Conservation (phyloP, 176 grass and related monocot genomes). For the Lolium rigidum region DNA sequence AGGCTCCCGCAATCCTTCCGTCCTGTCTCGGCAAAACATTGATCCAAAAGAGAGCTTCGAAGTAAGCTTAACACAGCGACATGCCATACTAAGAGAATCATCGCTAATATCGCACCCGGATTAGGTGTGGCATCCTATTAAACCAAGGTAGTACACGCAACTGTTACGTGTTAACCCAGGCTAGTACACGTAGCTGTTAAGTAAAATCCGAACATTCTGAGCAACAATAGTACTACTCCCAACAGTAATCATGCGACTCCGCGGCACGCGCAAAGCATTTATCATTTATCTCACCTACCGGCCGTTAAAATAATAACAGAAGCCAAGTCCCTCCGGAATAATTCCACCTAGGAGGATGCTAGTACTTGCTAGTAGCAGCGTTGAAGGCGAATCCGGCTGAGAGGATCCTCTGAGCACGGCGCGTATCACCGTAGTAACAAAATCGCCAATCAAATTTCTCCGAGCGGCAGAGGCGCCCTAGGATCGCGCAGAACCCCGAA, state of each 20-base stretch:
- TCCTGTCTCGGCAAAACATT: conserved; percentile 24
- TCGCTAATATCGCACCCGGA: neutral
- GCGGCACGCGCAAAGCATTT: neutral
- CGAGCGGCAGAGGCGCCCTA: neutral
- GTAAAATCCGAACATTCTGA: conserved; percentile 23
- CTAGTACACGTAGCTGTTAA: neutral
- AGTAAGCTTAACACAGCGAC: conserved; percentile 33
- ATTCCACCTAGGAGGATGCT: neutral
- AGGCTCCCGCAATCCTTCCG: neutral
- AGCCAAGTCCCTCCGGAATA: neutral
- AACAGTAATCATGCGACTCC: neutral
- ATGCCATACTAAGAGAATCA: neutral
- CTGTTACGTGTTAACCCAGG: no score
- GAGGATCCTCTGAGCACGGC: neutral
- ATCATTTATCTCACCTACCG: conserved; percentile 30
- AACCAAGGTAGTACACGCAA: neutral
- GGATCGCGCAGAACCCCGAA: conserved; percentile 27
- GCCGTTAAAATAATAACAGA: neutral
- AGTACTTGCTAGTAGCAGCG: neutral
- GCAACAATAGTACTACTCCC: conserved; percentile 20
- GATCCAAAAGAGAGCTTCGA: neutral
- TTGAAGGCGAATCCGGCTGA: conserved; percentile 26
- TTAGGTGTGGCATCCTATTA: neutral
- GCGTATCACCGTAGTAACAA: neutral
- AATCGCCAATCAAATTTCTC: neutral